Evolutionary conservation across 192 early-diverging fungal genomes (phyloP), one percentile per base, ranked within the genome.

Genomic region (Kickxella alabastrina): DNA sequence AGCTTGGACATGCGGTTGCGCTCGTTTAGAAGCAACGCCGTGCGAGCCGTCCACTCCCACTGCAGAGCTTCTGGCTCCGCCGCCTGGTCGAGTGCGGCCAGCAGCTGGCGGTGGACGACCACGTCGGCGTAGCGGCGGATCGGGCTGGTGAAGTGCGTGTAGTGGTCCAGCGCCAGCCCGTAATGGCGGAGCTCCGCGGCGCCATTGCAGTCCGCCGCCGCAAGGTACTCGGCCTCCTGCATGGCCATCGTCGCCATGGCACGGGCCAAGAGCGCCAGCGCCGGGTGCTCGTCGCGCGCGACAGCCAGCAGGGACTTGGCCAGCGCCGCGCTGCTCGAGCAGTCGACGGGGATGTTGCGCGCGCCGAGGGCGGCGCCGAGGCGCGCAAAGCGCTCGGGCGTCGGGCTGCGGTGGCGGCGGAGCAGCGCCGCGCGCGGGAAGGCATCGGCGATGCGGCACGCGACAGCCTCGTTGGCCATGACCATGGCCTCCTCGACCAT

Each of bases 71-170:
- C 28, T 14, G 6, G 0, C 1, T 19, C 37, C 17, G 37, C 8
- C 0, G 10, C n/a, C 13, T 23, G 18, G 23, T 6, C 47, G 2
- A 86, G 49, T 15, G 79, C 77, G 2, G 62, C 70, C 23, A 86
- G 60, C 14, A 91, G 50, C 62, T 87, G 83, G 7, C 88, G 60
- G 50, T 91, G 88, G 18, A 87, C 88, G 6, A 89, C 68, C n/a
- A 91, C 39, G 62, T 91, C 88, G 19, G 88, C 87, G 64, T 91
- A 91, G 37, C 87, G 77, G 46, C 87, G 86, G 54, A 89, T 89
- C 4, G 87, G 87, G 6, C 83, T 84, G 56, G 88, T 90, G 62
- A 88, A 90, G 57, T 90, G 88, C n/a, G 88, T 90, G 58, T 90
- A 90, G 45, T 74, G 83, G 6, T 80, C 83, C 32, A 87, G 58